Evolutionary conservation across 805 yeast genomes (phyloP), one percentile per base, ranked within the genome.

Genomic region (Metschnikowia colocasiae): DNA sequence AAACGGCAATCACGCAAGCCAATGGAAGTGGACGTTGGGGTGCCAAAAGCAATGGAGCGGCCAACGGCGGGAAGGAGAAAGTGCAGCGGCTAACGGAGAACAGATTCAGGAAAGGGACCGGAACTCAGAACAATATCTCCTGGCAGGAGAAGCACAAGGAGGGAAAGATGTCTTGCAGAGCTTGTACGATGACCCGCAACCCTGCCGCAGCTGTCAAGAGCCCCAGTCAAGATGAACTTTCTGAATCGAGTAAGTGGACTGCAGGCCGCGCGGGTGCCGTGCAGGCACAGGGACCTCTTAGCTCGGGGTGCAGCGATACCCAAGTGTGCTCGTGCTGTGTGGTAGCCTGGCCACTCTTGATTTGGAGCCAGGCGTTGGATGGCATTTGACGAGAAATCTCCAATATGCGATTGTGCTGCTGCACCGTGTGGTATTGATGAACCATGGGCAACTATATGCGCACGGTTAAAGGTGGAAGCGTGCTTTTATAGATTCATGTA

Each of bases 191-290:
- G 30, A 36, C 15, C 30, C 20, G 40, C 30, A 36, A 23, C 20
- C 29, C 9, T 7, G 36, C 42, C 41, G 41, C 32, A 38, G 25
- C 34, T 27, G 34, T 39, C 26, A 29, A 20, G 42, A 20, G 42
- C 42, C 42, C 26, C 42, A 29, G 42, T n/a, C 25, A 18, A 36
- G 26, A 39, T 39, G 42, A 27, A 39, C 18, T 12, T 29, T n/a
- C 42, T 39, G 19, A n/a, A 19, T 39, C 42, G 34, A 29, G 42
- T 20, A 39, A 39, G 9, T n/a, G 20, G 13, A 22, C 42, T 39
- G 42, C 34, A 39, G 16, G n/a, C 18, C 10, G 34, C 15, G 8
- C 15, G 19, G 7, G 7, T n/a, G 20, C 31, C 23, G 26, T 39
- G 42, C 42, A 39, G 25, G 42, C 9, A 25, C 32, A n/a, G 23